These are phyloP conservation scores for Naematelia aurantialba DNA, from an alignment of 768 basidiomycete genomes.

Conservation along the genomic window DNA sequence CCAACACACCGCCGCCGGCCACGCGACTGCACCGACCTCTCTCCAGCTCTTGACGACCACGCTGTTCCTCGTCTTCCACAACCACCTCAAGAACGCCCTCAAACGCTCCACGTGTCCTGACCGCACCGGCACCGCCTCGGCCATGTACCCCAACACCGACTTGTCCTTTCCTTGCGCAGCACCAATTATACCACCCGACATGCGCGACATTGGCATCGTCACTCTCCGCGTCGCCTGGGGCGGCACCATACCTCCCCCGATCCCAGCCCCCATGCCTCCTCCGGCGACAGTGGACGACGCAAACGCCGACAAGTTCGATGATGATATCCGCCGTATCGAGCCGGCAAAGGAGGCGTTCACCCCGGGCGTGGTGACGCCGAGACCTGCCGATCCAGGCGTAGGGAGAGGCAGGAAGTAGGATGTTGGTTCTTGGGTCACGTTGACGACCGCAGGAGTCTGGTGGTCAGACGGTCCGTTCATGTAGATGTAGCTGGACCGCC, in stretches of 20 bases:
- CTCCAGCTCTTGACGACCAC: slow-evolving; percentile 36
- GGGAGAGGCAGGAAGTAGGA: slow-evolving; percentile 39
- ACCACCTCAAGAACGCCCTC: slow-evolving; percentile 28
- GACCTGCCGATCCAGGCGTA: slow-evolving; percentile 2
- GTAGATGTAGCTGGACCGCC: slow-evolving; percentile 34
- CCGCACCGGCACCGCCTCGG: slow-evolving; percentile 6
- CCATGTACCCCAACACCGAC: slow-evolving; percentile 26
- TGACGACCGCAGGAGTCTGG: slow-evolving; percentile 1
- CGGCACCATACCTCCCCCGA: background rate
- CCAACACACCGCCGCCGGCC: slow-evolving; percentile 45
- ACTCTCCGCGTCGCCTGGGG: slow-evolving; percentile 15
- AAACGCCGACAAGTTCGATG: background rate
- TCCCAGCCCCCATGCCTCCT: too few relatives aligned
- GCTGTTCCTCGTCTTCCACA: slow-evolving; percentile 41
- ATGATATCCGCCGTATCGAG: slow-evolving; percentile 20
- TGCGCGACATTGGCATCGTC: slow-evolving; percentile 38
- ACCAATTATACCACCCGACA: slow-evolving; percentile 31
- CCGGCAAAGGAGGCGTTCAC: background rate
- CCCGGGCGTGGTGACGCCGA: slow-evolving; percentile 11
- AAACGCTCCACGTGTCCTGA: slow-evolving; percentile 14
- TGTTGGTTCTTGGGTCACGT: slow-evolving; percentile 8
- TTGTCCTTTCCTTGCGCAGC: slow-evolving; percentile 45
- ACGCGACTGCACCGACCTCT: slow-evolving; percentile 39
- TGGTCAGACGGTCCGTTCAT: slow-evolving; percentile 25
- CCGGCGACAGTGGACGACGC: background rate